Evolutionary conservation across 768 basidiomycete genomes (phyloP), one percentile per base, ranked within the genome.

Genomic region (Daedaleopsis nitida): DNA sequence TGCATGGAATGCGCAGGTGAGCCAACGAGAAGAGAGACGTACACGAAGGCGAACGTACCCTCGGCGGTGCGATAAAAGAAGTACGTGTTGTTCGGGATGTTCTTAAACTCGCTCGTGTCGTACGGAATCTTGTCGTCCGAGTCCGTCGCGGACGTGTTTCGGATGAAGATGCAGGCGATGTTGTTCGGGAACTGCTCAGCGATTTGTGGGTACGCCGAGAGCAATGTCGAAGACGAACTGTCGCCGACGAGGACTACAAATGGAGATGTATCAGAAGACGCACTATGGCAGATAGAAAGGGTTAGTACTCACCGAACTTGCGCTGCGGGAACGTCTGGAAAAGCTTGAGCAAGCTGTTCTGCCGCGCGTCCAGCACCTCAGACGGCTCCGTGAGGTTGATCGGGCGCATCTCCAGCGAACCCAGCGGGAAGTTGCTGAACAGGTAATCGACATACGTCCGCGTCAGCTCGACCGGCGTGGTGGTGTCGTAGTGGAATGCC

Each of bases 401-500:
- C 32, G 72, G 72, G 3, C 73, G 67, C 64, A 71, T 72, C 44
- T 74, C 73, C 53, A 75, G 72, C 21, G 67, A 69, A 17, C 74
- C 74, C 2, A 67, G 62, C 13, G 74, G 73, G 62, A 72, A 75
- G 57, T 69, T 71, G 52, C 55, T 64, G 53, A 66, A 73, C 27
- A 71, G 62, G 62, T 72, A 74, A 27, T 74, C 65, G 49, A 73
- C 71, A 53, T 75, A 75, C n/a, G 66, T 69, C 16, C 71, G 63
- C 19, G 74, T 72, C 51, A 73, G 59, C 58, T 71, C 69, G 44
- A 74, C 71, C 19, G 74, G 73, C 34, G 72, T 72, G 38, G 74
- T 75, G 5, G 73, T 75, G 43, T 74, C 70, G 62, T 75, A 75
- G 64, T 75, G 74, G 68, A 75, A 75, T 24, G 74, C 69, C 16